Conservation (phyloP, 1,139 yeast genomes). For the Suhomyces bokatorum region DNA sequence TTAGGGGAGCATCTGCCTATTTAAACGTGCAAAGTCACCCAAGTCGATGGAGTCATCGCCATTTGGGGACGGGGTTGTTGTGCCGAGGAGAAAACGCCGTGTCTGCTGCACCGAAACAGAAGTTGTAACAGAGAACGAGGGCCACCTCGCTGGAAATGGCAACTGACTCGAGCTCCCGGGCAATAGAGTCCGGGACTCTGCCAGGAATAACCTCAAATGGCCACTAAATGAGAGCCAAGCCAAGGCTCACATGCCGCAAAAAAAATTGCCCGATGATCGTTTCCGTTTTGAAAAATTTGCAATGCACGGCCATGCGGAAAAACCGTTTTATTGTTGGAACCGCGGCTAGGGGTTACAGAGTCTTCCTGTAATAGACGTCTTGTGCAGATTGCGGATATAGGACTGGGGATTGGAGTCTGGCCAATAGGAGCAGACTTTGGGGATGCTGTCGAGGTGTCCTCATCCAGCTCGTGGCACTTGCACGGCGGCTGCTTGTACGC, state of each 20-base stretch:
- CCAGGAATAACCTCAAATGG: not conserved
- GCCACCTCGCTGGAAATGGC: not conserved
- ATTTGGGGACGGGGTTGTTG: not conserved
- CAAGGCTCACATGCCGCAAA: not conserved
- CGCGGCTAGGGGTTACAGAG: no score
- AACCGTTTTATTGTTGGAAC: not conserved
- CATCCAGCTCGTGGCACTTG: no score
- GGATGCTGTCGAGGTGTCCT: no score
- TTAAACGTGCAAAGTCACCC: not conserved
- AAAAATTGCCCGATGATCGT: not conserved
- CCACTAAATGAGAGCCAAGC: not conserved
- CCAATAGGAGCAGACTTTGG: no score
- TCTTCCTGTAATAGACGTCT: no score
- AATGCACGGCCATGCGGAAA: not conserved
- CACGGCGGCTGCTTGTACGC: no score
- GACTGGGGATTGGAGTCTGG: no score
- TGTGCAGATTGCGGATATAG: no score
- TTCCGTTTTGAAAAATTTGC: not conserved
- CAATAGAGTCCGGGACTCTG: not conserved
- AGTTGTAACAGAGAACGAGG: constrained; percentile 6
- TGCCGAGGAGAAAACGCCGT: constrained; percentile 2
- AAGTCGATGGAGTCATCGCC: not conserved
- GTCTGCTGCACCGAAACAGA: constrained; percentile 3
- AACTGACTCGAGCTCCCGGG: not conserved
- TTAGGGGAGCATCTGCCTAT: constrained; percentile 5